These are phyloP conservation scores for Asclepias syriaca DNA, from an alignment of 257 asterid genomes.

Conservation along the genomic window DNA sequence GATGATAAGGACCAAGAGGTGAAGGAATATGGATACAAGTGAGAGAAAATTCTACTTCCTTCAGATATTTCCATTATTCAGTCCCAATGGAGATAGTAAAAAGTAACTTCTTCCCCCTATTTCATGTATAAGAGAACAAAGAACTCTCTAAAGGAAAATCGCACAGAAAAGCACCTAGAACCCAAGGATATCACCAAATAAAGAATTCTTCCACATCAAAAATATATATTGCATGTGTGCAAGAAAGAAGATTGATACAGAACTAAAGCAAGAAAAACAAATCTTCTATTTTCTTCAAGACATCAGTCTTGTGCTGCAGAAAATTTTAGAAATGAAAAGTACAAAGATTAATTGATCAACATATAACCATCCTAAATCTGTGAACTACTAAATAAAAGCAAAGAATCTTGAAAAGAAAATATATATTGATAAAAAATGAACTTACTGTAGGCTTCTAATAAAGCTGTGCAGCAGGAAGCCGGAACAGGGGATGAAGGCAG, in stretches of 20 bases:
- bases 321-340: not conserved
- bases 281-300: not conserved
- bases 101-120: not conserved
- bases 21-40: not conserved
- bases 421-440: not conserved
- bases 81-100: not conserved
- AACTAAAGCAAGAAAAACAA: not conserved
- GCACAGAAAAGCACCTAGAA: not conserved
- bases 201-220: not conserved
- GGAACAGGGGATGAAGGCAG: conserved; percentile 98
- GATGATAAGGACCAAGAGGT: not conserved
- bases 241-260: not conserved
- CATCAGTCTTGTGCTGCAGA: not conserved
- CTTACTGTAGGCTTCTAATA: conserved; percentile 89
- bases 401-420: conserved; percentile 10
- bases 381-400: not conserved
- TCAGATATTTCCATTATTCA: not conserved
- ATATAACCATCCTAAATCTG: not conserved
- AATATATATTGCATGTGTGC: too few relatives aligned
- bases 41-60: not conserved
- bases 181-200: not conserved
- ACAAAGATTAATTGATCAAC: not conserved
- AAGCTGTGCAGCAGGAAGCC: conserved; percentile 90
- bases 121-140: not conserved
- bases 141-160: not conserved